Percentiles rank a stretch among this genome's conserved stretches.
phyloP scores from a whole-genome alignment of 2,329 filamentous ascomycete species.

The Trichoderma cornu-damae region DNA sequence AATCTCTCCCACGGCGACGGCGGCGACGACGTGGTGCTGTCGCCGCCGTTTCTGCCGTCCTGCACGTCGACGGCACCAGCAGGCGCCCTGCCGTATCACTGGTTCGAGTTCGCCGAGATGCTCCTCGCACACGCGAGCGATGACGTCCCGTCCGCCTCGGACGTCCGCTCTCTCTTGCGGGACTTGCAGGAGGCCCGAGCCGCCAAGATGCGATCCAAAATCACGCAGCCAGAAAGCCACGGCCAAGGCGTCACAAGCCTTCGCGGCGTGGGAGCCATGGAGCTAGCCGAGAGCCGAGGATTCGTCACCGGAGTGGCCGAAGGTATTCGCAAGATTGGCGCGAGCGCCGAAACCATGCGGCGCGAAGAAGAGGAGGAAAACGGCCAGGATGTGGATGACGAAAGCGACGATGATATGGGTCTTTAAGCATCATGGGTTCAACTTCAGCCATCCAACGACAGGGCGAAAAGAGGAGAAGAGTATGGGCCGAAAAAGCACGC shows the following conservation, averaged over 20 bases:
- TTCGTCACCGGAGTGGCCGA: conserved; percentile 86
- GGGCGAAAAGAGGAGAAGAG: neutral
- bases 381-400: conserved; percentile 57
- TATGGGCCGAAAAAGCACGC: too few species aligned
- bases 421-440: neutral
- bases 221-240: conserved; percentile 64
- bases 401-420: conserved; percentile 50
- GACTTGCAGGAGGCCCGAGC: conserved; percentile 84
- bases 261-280: conserved; percentile 82
- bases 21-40: conserved; percentile 37
- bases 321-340: conserved; percentile 76
- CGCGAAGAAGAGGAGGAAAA: conserved; percentile 70
- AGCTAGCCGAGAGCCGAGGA: conserved; percentile 78
- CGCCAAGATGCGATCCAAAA: conserved; percentile 77
- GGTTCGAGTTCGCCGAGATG: conserved; percentile 86
- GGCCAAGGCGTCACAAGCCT: conserved; percentile 65
- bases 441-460: neutral
- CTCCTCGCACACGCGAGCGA: conserved; percentile 79
- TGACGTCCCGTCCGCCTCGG: conserved; percentile 69
- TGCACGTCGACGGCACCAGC: conserved; percentile 65
- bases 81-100: conserved; percentile 82
- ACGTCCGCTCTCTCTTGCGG: conserved; percentile 67
- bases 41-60: conserved; percentile 73
- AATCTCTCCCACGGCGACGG: conserved; percentile 29
- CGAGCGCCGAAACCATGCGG: conserved; percentile 70